phyloP scores from a whole-genome alignment of 2,329 filamentous ascomycete species.

The Cadophora sp. region DNA sequence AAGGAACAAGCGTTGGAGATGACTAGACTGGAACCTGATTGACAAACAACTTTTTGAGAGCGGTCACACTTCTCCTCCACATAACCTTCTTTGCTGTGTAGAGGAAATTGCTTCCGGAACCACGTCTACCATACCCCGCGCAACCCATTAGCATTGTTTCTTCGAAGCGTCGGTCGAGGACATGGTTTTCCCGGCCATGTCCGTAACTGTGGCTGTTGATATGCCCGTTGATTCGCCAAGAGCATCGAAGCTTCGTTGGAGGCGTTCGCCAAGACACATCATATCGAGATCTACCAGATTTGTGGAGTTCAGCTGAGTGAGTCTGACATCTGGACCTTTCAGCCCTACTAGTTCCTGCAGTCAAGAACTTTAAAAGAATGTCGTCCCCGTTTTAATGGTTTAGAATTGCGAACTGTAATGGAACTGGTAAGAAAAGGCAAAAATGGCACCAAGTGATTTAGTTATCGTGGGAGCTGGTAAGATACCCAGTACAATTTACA shows the following conservation, averaged over 20 bases:
- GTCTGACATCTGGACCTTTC: background rate
- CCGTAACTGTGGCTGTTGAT: background rate
- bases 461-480: slow-evolving; percentile 22
- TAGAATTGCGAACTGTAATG: too few relatives aligned
- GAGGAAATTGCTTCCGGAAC: too few relatives aligned
- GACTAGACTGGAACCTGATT: too few relatives aligned
- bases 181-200: background rate
- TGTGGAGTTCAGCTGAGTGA: slow-evolving; percentile 4
- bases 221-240: background rate
- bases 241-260: background rate
- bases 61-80: too few relatives aligned
- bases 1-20: too few relatives aligned
- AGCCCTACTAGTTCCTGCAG: background rate
- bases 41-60: too few relatives aligned
- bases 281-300: background rate
- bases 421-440: background rate
- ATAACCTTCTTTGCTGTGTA: too few relatives aligned
- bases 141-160: too few relatives aligned
- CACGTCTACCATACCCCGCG: too few relatives aligned
- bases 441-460: slow-evolving; percentile 11
- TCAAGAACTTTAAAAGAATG: background rate
- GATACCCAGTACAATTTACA: background rate
- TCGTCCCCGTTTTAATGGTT: background rate
- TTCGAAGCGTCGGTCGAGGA: background rate
- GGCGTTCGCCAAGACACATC: background rate